A percentile compares a stretch with the other conserved stretches of the same genome.
phyloP scores from a whole-genome alignment of 805 yeast genomes.

The Barnettozyma pratensis region DNA sequence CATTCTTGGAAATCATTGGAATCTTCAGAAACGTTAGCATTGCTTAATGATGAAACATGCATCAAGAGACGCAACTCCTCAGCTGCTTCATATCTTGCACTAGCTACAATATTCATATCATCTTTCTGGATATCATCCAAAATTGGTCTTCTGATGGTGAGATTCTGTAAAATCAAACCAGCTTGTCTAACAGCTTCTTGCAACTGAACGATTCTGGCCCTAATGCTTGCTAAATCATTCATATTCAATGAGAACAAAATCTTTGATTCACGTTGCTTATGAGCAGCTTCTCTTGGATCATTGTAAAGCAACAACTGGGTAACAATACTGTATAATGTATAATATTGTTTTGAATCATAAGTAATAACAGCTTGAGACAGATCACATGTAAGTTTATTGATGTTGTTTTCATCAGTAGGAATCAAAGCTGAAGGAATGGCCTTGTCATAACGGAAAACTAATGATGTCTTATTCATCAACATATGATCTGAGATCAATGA shows the following conservation, averaged over 20 bases:
- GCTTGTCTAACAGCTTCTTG: slow-evolving; percentile 44
- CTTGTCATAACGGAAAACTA: slow-evolving; percentile 54
- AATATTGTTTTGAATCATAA: slow-evolving; percentile 72
- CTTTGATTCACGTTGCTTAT: slow-evolving; percentile 58
- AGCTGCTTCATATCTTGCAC: slow-evolving; percentile 31
- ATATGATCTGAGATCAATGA: slow-evolving; percentile 42
- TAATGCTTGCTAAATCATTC: slow-evolving; percentile 48
- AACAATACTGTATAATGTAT: slow-evolving; percentile 55
- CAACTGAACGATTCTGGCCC: slow-evolving; percentile 40
- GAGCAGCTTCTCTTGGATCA: slow-evolving; percentile 60
- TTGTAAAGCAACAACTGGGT: slow-evolving; percentile 63
- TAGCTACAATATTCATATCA: slow-evolving; percentile 37
- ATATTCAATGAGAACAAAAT: slow-evolving; percentile 67
- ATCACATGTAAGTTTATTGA: slow-evolving; percentile 52
- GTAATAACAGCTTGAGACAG: slow-evolving; percentile 64
- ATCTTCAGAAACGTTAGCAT: slow-evolving; percentile 23
- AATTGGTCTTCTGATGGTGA: slow-evolving; percentile 42
- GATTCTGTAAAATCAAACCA: slow-evolving; percentile 38
- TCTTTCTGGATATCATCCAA: slow-evolving; percentile 45
- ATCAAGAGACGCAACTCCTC: slow-evolving; percentile 41
- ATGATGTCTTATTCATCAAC: slow-evolving; percentile 59
- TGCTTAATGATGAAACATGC: slow-evolving; percentile 36
- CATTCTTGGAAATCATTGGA: slow-evolving; percentile 46
- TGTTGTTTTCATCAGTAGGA: slow-evolving; percentile 26
- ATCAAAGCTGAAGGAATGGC: slow-evolving; percentile 39